Percentiles rank a stretch among this genome's conserved stretches.
Conservation (phyloP, 176 grass and related monocot species). For the Aegilops speltoides region DNA sequence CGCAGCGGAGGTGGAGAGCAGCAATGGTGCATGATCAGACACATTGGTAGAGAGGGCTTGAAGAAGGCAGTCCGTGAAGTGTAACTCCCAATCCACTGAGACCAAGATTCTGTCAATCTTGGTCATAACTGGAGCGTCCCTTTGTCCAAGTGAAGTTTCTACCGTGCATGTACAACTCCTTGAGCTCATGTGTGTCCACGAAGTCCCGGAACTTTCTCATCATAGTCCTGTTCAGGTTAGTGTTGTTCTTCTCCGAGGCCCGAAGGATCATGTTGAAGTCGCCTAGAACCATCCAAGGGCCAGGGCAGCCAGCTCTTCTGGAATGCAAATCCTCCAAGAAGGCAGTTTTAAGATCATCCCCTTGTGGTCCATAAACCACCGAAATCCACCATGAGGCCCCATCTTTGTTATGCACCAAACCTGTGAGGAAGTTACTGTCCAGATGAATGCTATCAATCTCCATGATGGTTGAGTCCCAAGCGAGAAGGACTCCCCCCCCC, state of each 20-base stretch:
- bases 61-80: background rate
- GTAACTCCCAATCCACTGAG: background rate
- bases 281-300: too few species aligned
- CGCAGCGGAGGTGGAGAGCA: too few species aligned
- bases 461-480: background rate
- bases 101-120: background rate
- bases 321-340: too few species aligned
- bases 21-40: too few species aligned
- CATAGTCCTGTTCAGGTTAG: background rate
- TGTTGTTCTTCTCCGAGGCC: background rate
- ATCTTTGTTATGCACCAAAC: background rate
- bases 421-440: too few species aligned
- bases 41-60: too few species aligned
- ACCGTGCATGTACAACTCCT: background rate
- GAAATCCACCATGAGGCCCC: background rate
- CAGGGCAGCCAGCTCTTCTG: too few species aligned
- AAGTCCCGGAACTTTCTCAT: background rate
- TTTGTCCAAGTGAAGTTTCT: background rate
- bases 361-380: background rate
- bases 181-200: background rate
- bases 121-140: rapidly evolving
- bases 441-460: too few species aligned
- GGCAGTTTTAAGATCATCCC: background rate
- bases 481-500: background rate
- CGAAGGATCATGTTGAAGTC: background rate